A percentile compares a stretch with the other conserved stretches of the same genome.
Conservation (phyloP, 441 rosid species). For the Metrosideros polymorpha region DNA sequence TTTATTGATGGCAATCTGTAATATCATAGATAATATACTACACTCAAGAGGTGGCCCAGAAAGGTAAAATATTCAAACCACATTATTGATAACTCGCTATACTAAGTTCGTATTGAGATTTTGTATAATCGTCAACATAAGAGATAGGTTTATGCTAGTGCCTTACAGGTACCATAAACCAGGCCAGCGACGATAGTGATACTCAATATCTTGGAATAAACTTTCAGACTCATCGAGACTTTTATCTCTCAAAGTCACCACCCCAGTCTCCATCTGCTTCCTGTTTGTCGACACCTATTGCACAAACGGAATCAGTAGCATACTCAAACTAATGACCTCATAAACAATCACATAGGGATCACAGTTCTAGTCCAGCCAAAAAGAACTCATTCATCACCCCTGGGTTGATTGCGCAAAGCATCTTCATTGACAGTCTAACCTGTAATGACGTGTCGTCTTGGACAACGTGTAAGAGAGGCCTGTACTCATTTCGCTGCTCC, state of each 20-base stretch:
- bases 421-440: constrained; percentile 23
- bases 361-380: neutral
- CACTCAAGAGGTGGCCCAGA: neutral
- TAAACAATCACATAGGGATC: neutral
- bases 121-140: neutral
- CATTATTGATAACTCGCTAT: neutral
- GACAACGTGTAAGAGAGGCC: constrained; percentile 24
- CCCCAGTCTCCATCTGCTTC: constrained; percentile 26
- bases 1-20: constrained; percentile 33
- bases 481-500: constrained; percentile 66
- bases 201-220: constrained; percentile 19
- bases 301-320: neutral
- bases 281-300: constrained; percentile 31
- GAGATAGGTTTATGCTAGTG: constrained; percentile 4
- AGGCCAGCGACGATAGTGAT: constrained; percentile 32
- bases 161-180: constrained; percentile 55
- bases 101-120: neutral
- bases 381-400: neutral
- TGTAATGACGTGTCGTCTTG: constrained; percentile 50
- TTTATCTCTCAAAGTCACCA: constrained; percentile 20
- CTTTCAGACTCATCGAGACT: constrained; percentile 14
- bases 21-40: neutral
- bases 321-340: neutral
- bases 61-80: neutral
- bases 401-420: neutral